These are phyloP conservation scores for Gossypioides kirkii DNA, from an alignment of 345 rosid species.

Conservation along the genomic window DNA sequence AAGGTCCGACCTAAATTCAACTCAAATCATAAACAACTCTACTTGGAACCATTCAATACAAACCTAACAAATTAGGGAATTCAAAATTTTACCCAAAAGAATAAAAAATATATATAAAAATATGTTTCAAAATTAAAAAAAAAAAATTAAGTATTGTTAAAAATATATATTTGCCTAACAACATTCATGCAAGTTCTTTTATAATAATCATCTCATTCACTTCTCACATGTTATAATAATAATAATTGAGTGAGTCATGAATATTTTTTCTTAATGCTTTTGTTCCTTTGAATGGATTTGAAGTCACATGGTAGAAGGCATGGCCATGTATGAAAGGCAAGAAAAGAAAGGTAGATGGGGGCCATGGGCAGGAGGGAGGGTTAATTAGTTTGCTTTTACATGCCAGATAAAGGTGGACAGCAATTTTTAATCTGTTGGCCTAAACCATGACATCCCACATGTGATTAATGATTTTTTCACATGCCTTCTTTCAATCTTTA, in stretches of 20 bases:
- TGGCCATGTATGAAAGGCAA: neutral
- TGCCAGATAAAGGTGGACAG: neutral
- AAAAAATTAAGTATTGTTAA: too few relatives aligned
- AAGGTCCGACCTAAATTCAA: rapidly evolving
- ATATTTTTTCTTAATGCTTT: neutral
- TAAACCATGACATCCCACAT: constrained; percentile 17
- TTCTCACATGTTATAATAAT: too few relatives aligned
- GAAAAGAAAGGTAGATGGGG: neutral
- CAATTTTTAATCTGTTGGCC: constrained; percentile 9
- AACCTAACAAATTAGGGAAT: neutral
- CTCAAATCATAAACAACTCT: too few relatives aligned
- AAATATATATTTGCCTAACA: too few relatives aligned
- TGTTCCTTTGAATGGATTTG: neutral
- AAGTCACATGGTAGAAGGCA: neutral
- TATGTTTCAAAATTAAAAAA: too few relatives aligned
- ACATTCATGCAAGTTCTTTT: too few relatives aligned
- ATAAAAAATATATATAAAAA: too few relatives aligned
- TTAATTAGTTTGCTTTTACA: constrained; percentile 4
- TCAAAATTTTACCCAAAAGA: too few relatives aligned
- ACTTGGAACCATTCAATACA: neutral
- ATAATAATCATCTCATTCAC: too few relatives aligned
- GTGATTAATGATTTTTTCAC: constrained; percentile 12
- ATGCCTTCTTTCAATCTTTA: neutral
- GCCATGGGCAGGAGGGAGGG: neutral
- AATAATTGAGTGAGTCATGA: too few relatives aligned